Evolutionary conservation across 768 basidiomycete species (phyloP).

Genomic region (Pulveroboletus sp.): DNA sequence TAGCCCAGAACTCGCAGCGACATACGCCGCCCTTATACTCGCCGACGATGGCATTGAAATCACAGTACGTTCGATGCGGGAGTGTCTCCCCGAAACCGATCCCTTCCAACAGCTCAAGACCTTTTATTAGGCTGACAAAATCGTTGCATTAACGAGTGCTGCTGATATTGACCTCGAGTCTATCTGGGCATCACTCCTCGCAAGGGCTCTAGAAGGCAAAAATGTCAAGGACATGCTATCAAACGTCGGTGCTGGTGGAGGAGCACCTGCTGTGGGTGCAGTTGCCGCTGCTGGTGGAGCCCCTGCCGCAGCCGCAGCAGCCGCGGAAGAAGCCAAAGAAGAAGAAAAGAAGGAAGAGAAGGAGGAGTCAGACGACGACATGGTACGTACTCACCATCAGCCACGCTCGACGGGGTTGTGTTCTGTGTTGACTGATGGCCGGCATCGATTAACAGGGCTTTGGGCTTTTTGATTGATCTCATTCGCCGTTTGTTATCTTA

Average conservation of each 20-base stretch:
- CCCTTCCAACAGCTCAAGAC: neutral
- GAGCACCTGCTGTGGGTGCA: constrained; percentile 65
- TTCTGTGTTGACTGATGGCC: neutral
- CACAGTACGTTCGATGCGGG: constrained; percentile 58
- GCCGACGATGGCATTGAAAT: constrained; percentile 97
- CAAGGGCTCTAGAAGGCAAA: constrained; percentile 97
- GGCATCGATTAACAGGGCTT: constrained; percentile 61
- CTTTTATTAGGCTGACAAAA: constrained; percentile 78
- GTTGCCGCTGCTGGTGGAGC: constrained; percentile 52
- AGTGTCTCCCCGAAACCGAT: neutral
- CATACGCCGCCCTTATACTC: constrained; percentile 97
- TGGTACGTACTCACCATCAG: constrained; percentile 6
- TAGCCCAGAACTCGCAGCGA: constrained; percentile 78
- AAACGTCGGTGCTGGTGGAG: constrained; percentile 92
- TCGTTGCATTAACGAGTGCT: constrained; percentile 75
- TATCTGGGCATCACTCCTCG: constrained; percentile 96
- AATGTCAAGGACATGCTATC: constrained; percentile 93
- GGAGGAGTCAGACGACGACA: constrained; percentile 84
- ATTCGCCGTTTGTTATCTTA: constrained; percentile 22
- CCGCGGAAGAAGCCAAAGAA: constrained; percentile 71
- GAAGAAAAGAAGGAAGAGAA: constrained; percentile 86
- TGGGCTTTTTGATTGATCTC: constrained; percentile 86
- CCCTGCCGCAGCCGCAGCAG: constrained; percentile 59
- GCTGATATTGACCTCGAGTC: constrained; percentile 86
- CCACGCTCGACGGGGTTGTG: neutral